Evolutionary conservation across 2,329 filamentous ascomycete genomes (phyloP), one percentile per base, ranked within the genome.

Genomic region (Aurifilum marmelostoma): DNA sequence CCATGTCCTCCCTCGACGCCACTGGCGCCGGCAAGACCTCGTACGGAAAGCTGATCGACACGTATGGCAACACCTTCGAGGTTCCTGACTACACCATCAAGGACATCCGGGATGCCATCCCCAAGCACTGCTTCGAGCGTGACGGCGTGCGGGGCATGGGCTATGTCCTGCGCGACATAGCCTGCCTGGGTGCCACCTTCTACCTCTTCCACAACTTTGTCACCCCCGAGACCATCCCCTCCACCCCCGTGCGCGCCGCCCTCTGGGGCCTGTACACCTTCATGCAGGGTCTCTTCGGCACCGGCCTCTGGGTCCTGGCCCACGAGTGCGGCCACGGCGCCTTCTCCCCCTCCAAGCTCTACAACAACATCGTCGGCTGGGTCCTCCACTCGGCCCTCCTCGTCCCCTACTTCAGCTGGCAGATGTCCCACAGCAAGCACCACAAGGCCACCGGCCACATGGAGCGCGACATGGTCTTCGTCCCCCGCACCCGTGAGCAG

Each of bases 341-440:
- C 71, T 98, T 99, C 85, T 98, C 96, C 58, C 85, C 92, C n/a
- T 97, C 92, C 76, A 95, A 92, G 84, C 83, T 89, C 14, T 82
- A 97, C 79, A 98, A 98, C 84, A 94, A 98, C 81, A 88, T 92
- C 34, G 93, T 96, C 69, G 95, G 95, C 76, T 97, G 93, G 92
- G 80, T 97, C 79, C 88, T 93, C 75, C 95, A 98, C 84, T 97
- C 94, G 50, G 81, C 89, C 59, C 89, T 97, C 52, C 86, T 97
- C 68, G 95, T 99, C 63, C 96, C 96, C 29, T 99, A 98, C 85
- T 99, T 97, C 85, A 97, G 93, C 79, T 99, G 96, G 96, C 97
- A 99, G 85, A 94, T 98, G 82, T 97, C 94, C 74, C 96, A 99
- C 84, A 92, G 93, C 85, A 97, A 97, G 89, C 96, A 99, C 86